These are phyloP conservation scores for Oryza longistaminata DNA, from an alignment of 176 grass and related monocot species.

Conservation along the genomic window DNA sequence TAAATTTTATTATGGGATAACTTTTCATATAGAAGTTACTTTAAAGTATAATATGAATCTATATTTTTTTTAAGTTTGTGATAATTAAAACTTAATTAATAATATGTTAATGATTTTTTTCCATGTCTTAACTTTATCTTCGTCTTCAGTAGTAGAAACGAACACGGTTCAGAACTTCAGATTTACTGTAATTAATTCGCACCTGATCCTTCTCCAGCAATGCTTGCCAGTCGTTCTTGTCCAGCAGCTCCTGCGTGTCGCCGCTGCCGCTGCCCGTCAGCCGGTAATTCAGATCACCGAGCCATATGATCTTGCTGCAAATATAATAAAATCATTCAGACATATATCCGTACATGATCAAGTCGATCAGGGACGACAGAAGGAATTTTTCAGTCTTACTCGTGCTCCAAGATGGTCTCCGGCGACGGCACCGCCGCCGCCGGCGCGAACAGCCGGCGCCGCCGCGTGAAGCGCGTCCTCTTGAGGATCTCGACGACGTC, in stretches of 20 bases:
- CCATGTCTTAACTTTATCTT: no score
- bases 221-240: slow-evolving; percentile 60
- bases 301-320: slow-evolving; percentile 84
- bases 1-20: no score
- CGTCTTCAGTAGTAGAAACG: no score
- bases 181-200: neutral
- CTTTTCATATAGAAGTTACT: no score
- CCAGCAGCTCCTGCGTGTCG: slow-evolving; percentile 41
- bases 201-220: slow-evolving; percentile 79
- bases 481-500: slow-evolving; percentile 78
- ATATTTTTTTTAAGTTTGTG: no score
- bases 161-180: neutral
- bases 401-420: slow-evolving; percentile 84
- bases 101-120: no score
- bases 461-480: slow-evolving; percentile 62
- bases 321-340: neutral
- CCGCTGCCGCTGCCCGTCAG: slow-evolving; percentile 30
- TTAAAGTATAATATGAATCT: no score
- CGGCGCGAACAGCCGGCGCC: neutral
- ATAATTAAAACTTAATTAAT: no score
- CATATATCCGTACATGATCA: neutral
- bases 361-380: no score
- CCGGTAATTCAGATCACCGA: slow-evolving; percentile 89
- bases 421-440: slow-evolving; percentile 24
- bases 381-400: slow-evolving; percentile 35